Base-by-base conservation (phyloP, 495 filamentous ascomycete species). In the Penicillium herquei region DNA sequence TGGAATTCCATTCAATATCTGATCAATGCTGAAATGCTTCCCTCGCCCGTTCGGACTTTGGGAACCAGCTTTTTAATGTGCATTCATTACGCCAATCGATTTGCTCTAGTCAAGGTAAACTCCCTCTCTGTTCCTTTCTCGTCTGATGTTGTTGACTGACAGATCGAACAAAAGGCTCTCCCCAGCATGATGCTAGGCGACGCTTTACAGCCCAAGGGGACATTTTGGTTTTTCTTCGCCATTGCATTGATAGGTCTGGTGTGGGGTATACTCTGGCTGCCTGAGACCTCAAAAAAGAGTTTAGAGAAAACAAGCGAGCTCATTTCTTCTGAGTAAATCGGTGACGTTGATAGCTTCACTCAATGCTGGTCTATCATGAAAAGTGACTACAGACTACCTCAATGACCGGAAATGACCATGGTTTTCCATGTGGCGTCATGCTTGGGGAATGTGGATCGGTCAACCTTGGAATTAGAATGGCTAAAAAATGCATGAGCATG, bases 11-110 rank as follows among this genome's bases (percentile, higher is more conserved):
- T 53, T 8, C 59, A 62, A 14, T 62, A 62, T 31, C 77, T 91
- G 5, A 74, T 90, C 44, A 88, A 84, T 41, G 81, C 85, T 0
- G 88, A 91, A 63, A 78, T 91, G 17, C 90, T 87, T 69, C 87
- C 87, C 1, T 70, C 87, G 26, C 66, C 71, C 5, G 73, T 76
- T 52, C 73, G 73, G 12, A 70, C 73, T 10, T 57, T 76, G 16
- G 63, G 65, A 3, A 74, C 71, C 0, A 70, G 67, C 26, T 47
- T 68, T 31, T 61, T 70, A 6, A 76, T 76, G 73, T 73, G 68
- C 3, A 75, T 88, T 49, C 85, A 90, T 61, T 88, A 86, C 64
- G 84, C 74, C 26, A 87, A 86, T 56, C 84, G 88, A 66, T 88
- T 88, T 57, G 85, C 42, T 7, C 42, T 44, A 21, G 42, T 44